Evolutionary conservation across 225 moss, liverwort and hornwort genomes (phyloP).

Genomic region (Physcomitrium patens): DNA sequence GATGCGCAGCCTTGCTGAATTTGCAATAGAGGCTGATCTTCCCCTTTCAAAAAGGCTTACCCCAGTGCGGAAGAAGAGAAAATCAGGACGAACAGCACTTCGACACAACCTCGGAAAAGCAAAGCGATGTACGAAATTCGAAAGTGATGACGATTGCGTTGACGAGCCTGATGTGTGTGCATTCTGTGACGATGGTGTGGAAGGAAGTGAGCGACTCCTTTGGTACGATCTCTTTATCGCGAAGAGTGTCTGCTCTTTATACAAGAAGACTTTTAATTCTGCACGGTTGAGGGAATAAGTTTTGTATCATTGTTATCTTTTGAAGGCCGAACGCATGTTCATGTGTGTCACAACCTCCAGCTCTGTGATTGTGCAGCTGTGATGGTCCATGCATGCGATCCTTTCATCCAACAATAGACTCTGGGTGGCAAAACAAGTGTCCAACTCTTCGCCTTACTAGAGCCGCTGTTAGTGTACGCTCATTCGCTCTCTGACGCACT

Average conservation of each 20-base stretch:
- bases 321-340: neutral
- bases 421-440: constrained; percentile 64
- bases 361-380: constrained; percentile 47
- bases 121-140: constrained; percentile 18
- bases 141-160: constrained; percentile 54
- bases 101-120: constrained; percentile 30
- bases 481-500: constrained; percentile 12
- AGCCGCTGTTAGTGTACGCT: constrained; percentile 65
- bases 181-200: constrained; percentile 69
- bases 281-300: neutral
- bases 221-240: constrained; percentile 39
- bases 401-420: constrained; percentile 63
- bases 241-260: neutral
- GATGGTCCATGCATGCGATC: constrained; percentile 67
- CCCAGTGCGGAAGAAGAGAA: constrained; percentile 36
- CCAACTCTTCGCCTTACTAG: constrained; percentile 60
- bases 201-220: constrained; percentile 50
- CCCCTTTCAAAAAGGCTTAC: constrained; percentile 58
- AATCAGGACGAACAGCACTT: constrained; percentile 49
- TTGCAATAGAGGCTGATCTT: constrained; percentile 60
- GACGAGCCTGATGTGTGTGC: constrained; percentile 64
- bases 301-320: neutral
- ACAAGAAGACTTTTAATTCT: constrained; percentile 12
- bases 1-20: constrained; percentile 58
- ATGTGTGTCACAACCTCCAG: neutral